phyloP scores from a whole-genome alignment of 1,284 basidiomycete species.

The Boletus subluridellus region DNA sequence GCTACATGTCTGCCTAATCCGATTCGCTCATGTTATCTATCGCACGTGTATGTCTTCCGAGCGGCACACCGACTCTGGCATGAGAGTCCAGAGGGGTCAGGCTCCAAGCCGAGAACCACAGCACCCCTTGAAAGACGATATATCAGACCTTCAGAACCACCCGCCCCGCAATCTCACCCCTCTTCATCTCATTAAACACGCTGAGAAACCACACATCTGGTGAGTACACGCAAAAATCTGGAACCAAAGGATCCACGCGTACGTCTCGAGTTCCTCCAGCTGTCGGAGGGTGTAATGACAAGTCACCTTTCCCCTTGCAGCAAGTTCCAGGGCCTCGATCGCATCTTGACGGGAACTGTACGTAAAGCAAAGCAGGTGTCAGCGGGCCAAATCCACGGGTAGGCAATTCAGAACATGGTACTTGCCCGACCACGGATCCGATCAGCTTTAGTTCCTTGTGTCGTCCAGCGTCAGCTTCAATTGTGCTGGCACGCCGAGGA shows the following conservation, averaged over 20 bases:
- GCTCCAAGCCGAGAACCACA: background rate
- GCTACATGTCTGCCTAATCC: background rate
- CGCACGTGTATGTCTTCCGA: background rate
- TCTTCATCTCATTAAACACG: conserved; percentile 34
- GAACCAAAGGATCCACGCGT: conserved; percentile 13
- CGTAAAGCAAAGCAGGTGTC: background rate
- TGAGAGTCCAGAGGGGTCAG: no score
- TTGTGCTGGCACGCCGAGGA: background rate
- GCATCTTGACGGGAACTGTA: conserved; percentile 59
- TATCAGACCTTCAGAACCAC: conserved; percentile 34
- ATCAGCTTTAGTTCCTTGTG: conserved; percentile 49
- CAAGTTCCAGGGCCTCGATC: conserved; percentile 62
- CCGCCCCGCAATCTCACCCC: conserved; percentile 37
- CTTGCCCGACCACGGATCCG: conserved; percentile 60
- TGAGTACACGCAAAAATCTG: background rate
- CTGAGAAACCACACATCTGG: conserved; percentile 18
- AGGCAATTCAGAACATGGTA: background rate
- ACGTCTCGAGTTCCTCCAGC: conserved; percentile 51
- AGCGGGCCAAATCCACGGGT: background rate
- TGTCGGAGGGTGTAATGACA: conserved; percentile 47
- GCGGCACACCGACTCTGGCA: no score
- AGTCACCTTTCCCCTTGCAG: conserved; percentile 59
- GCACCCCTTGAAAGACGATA: no score
- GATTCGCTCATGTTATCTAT: background rate
- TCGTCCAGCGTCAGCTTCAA: background rate